These are phyloP conservation scores for Boletus reticuloceps DNA, from an alignment of 768 basidiomycete genomes.

Conservation along the genomic window DNA sequence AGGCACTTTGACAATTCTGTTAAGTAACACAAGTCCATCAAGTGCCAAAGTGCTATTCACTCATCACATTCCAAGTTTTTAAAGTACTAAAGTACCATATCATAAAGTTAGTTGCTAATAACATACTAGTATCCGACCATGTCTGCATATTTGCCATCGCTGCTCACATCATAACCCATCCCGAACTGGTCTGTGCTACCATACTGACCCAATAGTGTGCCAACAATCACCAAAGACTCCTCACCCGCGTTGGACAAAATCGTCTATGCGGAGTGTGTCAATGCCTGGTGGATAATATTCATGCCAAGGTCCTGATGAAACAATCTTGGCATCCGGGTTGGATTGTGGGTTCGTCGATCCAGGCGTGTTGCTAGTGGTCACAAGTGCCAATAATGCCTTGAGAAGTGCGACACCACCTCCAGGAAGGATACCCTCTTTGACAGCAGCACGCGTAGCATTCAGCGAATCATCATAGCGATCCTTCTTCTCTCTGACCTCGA, in stretches of 20 bases:
- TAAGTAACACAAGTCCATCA: no score
- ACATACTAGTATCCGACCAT: no score
- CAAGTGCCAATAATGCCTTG: conserved; percentile 73
- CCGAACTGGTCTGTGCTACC: no score
- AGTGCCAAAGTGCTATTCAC: no score
- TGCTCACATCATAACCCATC: no score
- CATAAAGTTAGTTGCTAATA: no score
- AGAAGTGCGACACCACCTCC: conserved; percentile 94
- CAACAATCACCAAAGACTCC: no score
- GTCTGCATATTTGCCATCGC: not conserved
- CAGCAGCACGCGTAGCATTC: conserved; percentile 94
- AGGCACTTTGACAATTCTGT: no score
- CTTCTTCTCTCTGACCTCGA: conserved; percentile 99
- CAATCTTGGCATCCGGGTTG: conserved; percentile 57
- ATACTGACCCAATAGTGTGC: no score
- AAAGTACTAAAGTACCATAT: no score
- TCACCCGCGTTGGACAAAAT: not conserved
- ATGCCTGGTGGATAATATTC: conserved; percentile 64
- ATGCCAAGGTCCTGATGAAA: conserved; percentile 95
- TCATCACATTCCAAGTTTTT: no score
- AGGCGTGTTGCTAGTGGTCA: conserved; percentile 43
- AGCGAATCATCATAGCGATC: conserved; percentile 96
- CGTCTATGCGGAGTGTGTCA: not conserved
- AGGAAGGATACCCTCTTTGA: conserved; percentile 97
- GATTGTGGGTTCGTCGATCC: conserved; percentile 45